Evolutionary conservation across 805 yeast species (phyloP).

Genomic region (Saccharomyces cerevisiae): DNA sequence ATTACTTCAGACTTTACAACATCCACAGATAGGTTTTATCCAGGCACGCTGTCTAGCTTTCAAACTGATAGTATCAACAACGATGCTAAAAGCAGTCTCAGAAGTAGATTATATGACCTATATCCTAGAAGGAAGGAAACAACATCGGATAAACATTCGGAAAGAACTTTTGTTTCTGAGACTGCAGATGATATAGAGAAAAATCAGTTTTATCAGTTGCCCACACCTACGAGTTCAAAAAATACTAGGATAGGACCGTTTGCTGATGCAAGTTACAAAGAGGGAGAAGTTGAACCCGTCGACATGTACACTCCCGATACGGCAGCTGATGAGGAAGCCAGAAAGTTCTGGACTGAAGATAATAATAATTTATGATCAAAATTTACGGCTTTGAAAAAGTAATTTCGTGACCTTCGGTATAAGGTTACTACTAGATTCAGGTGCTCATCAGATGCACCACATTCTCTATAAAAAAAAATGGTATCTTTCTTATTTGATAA

Average conservation of each 20-base stretch:
- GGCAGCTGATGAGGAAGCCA: slow-evolving; percentile 31
- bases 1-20: slow-evolving; percentile 17
- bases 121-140: slow-evolving; percentile 6
- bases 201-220: slow-evolving; percentile 10
- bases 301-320: slow-evolving; percentile 30
- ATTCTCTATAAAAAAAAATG: not conserved
- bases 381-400: not conserved
- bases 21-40: slow-evolving; percentile 14
- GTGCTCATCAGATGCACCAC: not conserved
- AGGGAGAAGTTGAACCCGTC: not conserved
- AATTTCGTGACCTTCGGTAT: not conserved
- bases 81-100: slow-evolving; percentile 5
- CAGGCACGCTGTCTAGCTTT: slow-evolving; percentile 9
- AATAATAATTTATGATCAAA: not conserved
- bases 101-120: slow-evolving; percentile 9
- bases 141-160: slow-evolving; percentile 7
- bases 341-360: slow-evolving; percentile 28
- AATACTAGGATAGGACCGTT: not conserved
- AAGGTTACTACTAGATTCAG: not conserved
- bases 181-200: slow-evolving; percentile 9
- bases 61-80: slow-evolving; percentile 12
- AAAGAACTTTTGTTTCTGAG: slow-evolving; percentile 8
- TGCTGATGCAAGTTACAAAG: not conserved
- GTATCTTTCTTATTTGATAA: not conserved
- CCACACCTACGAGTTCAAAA: slow-evolving; percentile 1